Evolutionary conservation across 2,329 filamentous ascomycete genomes (phyloP).

Genomic region (Talaromyces amestolkiae): DNA sequence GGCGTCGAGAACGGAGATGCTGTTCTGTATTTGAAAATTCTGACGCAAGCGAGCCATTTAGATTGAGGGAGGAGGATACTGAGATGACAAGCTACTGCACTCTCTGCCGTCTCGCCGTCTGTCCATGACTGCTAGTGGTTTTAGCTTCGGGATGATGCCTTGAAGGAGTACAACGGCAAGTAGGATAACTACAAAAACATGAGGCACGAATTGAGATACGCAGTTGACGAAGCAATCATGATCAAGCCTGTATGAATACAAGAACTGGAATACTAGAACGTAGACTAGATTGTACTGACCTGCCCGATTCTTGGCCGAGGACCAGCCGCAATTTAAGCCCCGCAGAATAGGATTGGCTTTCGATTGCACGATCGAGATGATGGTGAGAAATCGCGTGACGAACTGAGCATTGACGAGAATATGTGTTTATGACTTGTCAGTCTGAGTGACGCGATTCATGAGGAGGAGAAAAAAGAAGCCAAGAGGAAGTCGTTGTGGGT

Average conservation of each 20-base stretch:
- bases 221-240: background rate
- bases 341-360: background rate
- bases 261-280: background rate
- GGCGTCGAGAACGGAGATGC: slow-evolving; percentile 3
- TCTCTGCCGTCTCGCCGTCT: background rate
- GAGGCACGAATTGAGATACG: background rate
- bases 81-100: background rate
- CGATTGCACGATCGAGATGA: background rate
- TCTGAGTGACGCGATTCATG: background rate
- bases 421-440: background rate
- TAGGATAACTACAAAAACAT: too few species aligned
- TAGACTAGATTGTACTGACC: background rate
- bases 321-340: background rate
- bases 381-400: too few species aligned
- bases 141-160: background rate
- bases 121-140: background rate
- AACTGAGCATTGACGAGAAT: background rate
- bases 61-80: background rate
- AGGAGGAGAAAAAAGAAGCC: background rate
- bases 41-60: too few species aligned
- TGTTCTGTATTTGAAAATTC: background rate
- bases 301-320: background rate
- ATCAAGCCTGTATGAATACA: background rate
- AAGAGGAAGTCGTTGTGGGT: background rate
- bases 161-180: too few species aligned